Conservation (phyloP, 2,329 filamentous ascomycete genomes). For the Aspergillus jensenii region DNA sequence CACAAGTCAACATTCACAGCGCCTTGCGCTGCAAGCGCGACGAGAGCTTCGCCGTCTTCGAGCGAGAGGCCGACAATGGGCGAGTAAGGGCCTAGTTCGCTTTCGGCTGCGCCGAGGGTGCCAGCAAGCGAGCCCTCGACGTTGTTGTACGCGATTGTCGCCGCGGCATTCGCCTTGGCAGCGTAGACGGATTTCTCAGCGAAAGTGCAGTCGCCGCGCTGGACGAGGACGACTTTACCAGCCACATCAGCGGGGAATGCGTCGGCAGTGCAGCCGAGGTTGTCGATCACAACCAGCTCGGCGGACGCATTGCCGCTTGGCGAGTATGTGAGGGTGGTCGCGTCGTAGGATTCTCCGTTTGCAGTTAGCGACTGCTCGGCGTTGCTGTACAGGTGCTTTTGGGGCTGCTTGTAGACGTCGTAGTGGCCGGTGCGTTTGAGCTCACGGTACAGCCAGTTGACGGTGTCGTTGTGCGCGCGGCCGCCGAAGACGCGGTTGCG, state of each 20-base stretch:
- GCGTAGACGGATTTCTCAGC: constrained; percentile 69
- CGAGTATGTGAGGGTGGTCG: constrained; percentile 63
- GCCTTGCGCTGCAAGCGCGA: constrained; percentile 45
- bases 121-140: constrained; percentile 62
- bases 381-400: constrained; percentile 60
- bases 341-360: constrained; percentile 53
- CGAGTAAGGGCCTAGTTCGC: constrained; percentile 47
- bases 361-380: constrained; percentile 61
- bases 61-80: constrained; percentile 68
- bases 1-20: constrained; percentile 46
- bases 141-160: constrained; percentile 74
- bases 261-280: constrained; percentile 63
- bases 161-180: constrained; percentile 68
- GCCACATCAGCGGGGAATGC: constrained; percentile 61
- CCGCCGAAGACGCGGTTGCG: constrained; percentile 31
- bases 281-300: constrained; percentile 58
- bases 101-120: constrained; percentile 62
- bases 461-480: constrained; percentile 62
- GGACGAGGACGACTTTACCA: constrained; percentile 69
- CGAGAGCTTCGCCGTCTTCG: constrained; percentile 57
- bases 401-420: constrained; percentile 54
- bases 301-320: constrained; percentile 44
- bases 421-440: constrained; percentile 46
- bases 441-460: constrained; percentile 61
- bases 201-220: constrained; percentile 69